Conservation (phyloP, 2,329 filamentous ascomycete species). For the Diaporthe amygdali region DNA sequence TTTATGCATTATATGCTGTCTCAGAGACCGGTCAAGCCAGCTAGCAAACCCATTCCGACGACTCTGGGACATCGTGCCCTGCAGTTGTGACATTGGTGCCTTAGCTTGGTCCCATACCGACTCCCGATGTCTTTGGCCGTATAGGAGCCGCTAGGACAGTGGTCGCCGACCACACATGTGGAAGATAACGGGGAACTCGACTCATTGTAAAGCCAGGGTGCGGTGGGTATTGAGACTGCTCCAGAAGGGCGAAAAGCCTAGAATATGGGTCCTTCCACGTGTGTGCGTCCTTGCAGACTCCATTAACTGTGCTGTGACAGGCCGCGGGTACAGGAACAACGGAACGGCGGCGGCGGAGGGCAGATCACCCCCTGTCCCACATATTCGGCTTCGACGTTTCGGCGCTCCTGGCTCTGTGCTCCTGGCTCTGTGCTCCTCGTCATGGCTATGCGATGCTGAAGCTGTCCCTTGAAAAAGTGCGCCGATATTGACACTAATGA, state of each 20-base stretch:
- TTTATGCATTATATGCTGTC: not conserved
- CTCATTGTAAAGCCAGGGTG: constrained; percentile 1
- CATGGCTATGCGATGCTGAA: not conserved
- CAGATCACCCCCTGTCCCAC: not conserved
- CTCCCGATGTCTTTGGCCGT: constrained; percentile 4
- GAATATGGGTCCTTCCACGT: constrained; percentile 11
- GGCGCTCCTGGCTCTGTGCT: not conserved
- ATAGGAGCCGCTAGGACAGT: not conserved
- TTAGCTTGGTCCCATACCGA: not conserved
- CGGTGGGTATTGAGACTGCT: not conserved
- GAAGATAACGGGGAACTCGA: not conserved
- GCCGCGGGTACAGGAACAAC: not conserved
- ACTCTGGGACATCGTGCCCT: not conserved
- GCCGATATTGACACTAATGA: not conserved
- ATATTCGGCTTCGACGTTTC: not conserved
- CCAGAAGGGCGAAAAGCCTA: constrained; percentile 7
- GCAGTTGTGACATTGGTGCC: not conserved
- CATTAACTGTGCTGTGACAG: not conserved
- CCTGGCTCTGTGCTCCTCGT: not conserved
- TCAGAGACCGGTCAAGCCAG: not conserved
- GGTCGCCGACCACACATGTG: not conserved
- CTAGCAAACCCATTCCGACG: not conserved
- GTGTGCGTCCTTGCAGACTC: constrained; percentile 1
- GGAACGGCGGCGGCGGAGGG: not conserved
- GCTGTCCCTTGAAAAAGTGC: no score